These are phyloP conservation scores for Tardiomyces depauwii DNA, from an alignment of 1,139 yeast genomes.

Conservation along the genomic window DNA sequence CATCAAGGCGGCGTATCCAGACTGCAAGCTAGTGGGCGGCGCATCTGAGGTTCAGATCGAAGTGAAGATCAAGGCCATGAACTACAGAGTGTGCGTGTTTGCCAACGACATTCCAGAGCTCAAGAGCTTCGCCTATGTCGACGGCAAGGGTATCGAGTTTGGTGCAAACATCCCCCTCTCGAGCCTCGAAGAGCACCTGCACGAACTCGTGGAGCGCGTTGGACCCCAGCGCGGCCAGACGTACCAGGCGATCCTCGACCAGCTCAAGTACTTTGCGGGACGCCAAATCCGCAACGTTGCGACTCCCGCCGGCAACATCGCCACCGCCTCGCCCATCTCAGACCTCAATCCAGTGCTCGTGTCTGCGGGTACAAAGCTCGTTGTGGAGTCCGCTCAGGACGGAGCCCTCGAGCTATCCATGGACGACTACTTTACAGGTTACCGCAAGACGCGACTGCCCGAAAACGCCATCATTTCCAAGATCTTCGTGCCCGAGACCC, in stretches of 20 bases:
- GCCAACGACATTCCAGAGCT: conserved; percentile 33
- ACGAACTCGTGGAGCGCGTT: conserved; percentile 16
- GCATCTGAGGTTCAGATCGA: conserved; percentile 38
- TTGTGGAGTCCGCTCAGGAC: conserved; percentile 24
- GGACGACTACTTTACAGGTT: conserved; percentile 33
- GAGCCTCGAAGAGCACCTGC: conserved; percentile 28
- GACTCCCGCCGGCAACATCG: conserved; percentile 37
- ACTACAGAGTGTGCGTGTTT: conserved; percentile 29
- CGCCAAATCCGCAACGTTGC: conserved; percentile 38
- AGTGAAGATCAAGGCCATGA: conserved; percentile 31
- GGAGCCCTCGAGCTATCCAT: conserved; percentile 20
- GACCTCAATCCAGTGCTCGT: conserved; percentile 35
- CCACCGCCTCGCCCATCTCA: conserved; percentile 39
- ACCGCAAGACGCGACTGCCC: conserved; percentile 31
- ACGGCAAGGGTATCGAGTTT: conserved; percentile 28
- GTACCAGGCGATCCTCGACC: conserved; percentile 28
- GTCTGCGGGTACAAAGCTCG: conserved; percentile 29
- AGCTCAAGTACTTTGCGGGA: conserved; percentile 36
- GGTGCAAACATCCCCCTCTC: conserved; percentile 34
- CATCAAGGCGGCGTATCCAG: conserved; percentile 25
- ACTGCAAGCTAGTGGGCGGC: conserved; percentile 34
- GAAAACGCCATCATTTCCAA: conserved; percentile 25
- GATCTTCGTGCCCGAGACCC: conserved; percentile 31
- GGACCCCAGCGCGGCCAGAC: conserved; percentile 22
- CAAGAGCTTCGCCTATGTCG: conserved; percentile 21